Conservation (phyloP, 2,329 filamentous ascomycete genomes). For the Alternaria sp. region DNA sequence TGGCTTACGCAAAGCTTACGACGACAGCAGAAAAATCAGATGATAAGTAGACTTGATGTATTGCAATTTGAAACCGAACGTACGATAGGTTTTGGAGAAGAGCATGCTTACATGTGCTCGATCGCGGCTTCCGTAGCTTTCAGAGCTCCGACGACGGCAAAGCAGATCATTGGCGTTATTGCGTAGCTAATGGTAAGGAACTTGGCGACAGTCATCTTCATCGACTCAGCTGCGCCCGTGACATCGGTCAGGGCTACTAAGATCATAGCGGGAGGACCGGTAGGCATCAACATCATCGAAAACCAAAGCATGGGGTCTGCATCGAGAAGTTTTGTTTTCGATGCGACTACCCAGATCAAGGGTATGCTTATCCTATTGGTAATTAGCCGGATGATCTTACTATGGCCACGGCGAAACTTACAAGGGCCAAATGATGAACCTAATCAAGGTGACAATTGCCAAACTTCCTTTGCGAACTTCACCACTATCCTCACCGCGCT, state of each 20-base stretch:
- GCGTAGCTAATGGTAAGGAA: conserved; percentile 58
- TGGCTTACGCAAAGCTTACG: neutral
- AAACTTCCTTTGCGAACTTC: conserved; percentile 61
- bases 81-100: neutral
- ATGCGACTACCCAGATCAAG: conserved; percentile 64
- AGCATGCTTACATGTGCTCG: neutral
- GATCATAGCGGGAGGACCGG: conserved; percentile 64
- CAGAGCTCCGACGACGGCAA: conserved; percentile 54
- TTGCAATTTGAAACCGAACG: neutral
- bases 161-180: conserved; percentile 55
- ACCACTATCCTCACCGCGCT: conserved; percentile 52
- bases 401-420: conserved; percentile 9
- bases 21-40: neutral
- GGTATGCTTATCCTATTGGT: conserved; percentile 57
- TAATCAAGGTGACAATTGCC: conserved; percentile 61
- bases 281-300: conserved; percentile 67
- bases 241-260: conserved; percentile 62
- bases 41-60: neutral
- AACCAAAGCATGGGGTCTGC: conserved; percentile 73
- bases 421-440: conserved; percentile 69
- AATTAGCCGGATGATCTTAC: conserved; percentile 8
- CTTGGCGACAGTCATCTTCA: conserved; percentile 64
- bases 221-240: conserved; percentile 51
- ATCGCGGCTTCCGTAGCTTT: conserved; percentile 44
- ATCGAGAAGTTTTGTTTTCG: conserved; percentile 60